Conservation (phyloP, 2,329 filamentous ascomycete species). For the Fusarium clavum region DNA sequence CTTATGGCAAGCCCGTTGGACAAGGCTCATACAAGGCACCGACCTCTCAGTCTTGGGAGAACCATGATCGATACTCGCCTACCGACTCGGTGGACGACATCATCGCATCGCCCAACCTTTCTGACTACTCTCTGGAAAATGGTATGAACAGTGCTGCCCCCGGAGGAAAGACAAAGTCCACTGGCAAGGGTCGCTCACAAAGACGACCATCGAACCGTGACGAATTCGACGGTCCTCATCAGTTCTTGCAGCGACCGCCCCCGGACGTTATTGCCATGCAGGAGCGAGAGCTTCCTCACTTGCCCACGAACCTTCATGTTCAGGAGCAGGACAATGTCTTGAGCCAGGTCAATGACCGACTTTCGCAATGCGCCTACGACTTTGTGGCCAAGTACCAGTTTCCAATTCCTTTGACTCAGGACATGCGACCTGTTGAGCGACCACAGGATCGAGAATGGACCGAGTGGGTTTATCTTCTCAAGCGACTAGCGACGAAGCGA, state of each 20-base stretch:
- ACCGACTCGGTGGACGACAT: slow-evolving; percentile 70
- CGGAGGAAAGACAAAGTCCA: slow-evolving; percentile 58
- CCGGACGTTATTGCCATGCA: slow-evolving; percentile 78
- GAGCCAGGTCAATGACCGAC: slow-evolving; percentile 82
- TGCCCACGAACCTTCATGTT: slow-evolving; percentile 84
- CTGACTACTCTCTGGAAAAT: slow-evolving; percentile 70
- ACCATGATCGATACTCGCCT: slow-evolving; percentile 65
- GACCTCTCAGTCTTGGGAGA: slow-evolving; percentile 60
- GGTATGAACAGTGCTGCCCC: slow-evolving; percentile 55
- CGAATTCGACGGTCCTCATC: slow-evolving; percentile 89
- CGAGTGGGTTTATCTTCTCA: slow-evolving; percentile 90
- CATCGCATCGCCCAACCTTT: slow-evolving; percentile 67
- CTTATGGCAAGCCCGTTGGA: slow-evolving; percentile 49
- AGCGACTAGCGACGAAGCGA: slow-evolving; percentile 85
- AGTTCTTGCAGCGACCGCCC: slow-evolving; percentile 79
- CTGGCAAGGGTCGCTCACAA: slow-evolving; percentile 66
- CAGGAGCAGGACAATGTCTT: slow-evolving; percentile 88
- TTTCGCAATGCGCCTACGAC: slow-evolving; percentile 88
- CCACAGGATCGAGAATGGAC: slow-evolving; percentile 88
- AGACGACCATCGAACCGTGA: slow-evolving; percentile 83
- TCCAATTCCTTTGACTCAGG: slow-evolving; percentile 83
- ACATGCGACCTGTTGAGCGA: slow-evolving; percentile 80
- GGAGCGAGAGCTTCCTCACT: slow-evolving; percentile 82
- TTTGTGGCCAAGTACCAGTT: slow-evolving; percentile 94
- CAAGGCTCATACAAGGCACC: slow-evolving; percentile 56